Evolutionary conservation across 2,329 filamentous ascomycete species (phyloP), one percentile per base, ranked within the genome.

Genomic region (Pseudogymnoascus sp.): DNA sequence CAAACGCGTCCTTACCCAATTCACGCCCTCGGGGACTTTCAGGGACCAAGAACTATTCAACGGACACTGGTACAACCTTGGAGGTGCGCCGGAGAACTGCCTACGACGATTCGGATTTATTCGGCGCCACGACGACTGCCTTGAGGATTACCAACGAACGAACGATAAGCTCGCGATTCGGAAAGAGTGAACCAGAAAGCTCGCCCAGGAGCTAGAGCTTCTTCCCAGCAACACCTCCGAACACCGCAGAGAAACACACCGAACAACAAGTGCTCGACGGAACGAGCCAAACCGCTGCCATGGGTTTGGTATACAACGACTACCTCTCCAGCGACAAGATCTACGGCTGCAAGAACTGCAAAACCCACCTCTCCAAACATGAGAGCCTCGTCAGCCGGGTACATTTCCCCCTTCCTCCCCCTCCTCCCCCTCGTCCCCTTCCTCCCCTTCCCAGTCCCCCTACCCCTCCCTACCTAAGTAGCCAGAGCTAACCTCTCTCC

Each of bases 341-440:
- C 74, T 96, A 95, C 76, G 92, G 91, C 68, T 97, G 90, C 84
- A 93, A 93, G 80, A 84, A 84, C 72, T 99, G 95, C 86, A 97
- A 97, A 77, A 91, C 95, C 6, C 95, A 99, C 74, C 85, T 99
- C 16, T 89, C 93, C 34, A 95, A 96, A 75, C 91, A 96, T 71
- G 92, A 97, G 70, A 92, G 97, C 73, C 97, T 99, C 69, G 92
- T 97, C 68, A 96, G 91, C 73, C 83, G 92, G 72, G 93, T 97
- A 79, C 72, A 88, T 77, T 18, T 28, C 60, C 38, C 31, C 60
- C 38, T 34, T 36, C 28, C 44, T 18, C 25, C 59, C 66, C 59
- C 44, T 66, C 62, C 60, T 23, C 61, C 6, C 56, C 42, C 34
- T 28, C 25, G 1, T 28, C 18, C 25, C 59, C 66, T 6, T 6